Conservation (phyloP, 805 yeast species). For the Yamadazyma kitorensis region DNA sequence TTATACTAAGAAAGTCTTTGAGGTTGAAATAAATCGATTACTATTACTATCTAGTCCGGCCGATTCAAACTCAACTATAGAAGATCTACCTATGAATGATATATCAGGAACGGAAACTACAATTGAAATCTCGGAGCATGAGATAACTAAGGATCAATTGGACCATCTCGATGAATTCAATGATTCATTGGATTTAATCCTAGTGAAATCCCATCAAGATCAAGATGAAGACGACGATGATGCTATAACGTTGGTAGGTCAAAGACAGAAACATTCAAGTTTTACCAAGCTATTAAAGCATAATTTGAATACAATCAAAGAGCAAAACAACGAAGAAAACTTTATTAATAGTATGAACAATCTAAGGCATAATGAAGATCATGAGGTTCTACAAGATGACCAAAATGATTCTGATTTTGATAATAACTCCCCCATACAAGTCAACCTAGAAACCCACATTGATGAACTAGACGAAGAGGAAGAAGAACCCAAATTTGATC, state of each 20-base stretch:
- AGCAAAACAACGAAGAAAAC: conserved; percentile 7
- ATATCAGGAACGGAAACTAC: conserved; percentile 16
- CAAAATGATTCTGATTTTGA: conserved; percentile 1
- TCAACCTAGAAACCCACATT: too few species aligned
- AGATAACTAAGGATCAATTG: conserved; percentile 3
- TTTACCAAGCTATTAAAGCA: background rate
- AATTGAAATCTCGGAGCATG: conserved; percentile 15
- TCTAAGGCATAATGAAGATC: conserved; percentile 28
- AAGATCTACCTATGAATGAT: conserved; percentile 9
- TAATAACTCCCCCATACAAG: background rate
- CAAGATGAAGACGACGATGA: conserved; percentile 10
- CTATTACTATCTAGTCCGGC: background rate
- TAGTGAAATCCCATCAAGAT: background rate
- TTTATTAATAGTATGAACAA: conserved; percentile 25
- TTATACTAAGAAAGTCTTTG: conserved; percentile 20
- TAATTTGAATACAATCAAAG: background rate
- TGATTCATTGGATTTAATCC: conserved; percentile 6
- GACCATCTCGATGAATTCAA: conserved; percentile 3
- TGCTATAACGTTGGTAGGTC: conserved; percentile 9
- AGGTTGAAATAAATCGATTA: background rate
- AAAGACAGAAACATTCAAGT: background rate
- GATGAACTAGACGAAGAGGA: too few species aligned
- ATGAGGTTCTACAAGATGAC: conserved; percentile 3
- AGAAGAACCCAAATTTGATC: too few species aligned
- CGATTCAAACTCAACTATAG: conserved; percentile 5